Evolutionary conservation across 139 green algal genomes (phyloP).

Genomic region (Micractinium sp.): DNA sequence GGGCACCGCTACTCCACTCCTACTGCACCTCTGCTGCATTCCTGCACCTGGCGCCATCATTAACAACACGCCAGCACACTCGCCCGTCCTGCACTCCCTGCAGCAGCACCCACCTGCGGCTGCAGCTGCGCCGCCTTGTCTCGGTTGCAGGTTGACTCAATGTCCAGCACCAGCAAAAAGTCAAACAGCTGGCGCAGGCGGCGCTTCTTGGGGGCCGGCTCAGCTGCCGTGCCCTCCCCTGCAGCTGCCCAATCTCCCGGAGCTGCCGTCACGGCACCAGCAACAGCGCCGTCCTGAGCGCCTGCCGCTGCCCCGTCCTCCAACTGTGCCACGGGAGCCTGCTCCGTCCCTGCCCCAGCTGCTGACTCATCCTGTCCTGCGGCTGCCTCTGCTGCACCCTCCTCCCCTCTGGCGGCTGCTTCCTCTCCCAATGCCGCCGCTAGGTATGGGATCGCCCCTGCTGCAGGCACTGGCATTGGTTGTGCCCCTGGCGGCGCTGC

Average conservation of each 20-base stretch:
- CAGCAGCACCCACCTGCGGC: slow-evolving; percentile 13
- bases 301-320: neutral
- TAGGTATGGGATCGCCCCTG: too few relatives aligned
- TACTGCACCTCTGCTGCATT: too few relatives aligned
- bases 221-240: neutral
- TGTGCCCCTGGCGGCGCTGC: neutral
- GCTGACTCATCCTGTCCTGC: neutral
- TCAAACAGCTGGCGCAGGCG: slow-evolving; percentile 44
- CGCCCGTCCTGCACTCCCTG: too few relatives aligned
- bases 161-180: slow-evolving; percentile 54
- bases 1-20: neutral
- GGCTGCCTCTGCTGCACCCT: neutral
- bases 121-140: slow-evolving; percentile 12
- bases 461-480: too few relatives aligned
- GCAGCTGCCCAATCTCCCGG: neutral
- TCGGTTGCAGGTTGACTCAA: slow-evolving; percentile 67
- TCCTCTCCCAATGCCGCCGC: neutral
- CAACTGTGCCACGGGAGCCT: neutral
- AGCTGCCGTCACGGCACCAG: neutral
- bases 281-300: neutral
- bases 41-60: too few relatives aligned
- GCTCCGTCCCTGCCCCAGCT: neutral
- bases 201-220: neutral
- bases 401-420: too few relatives aligned
- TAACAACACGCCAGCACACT: too few relatives aligned